Evolutionary conservation across 352 stramenopile genomes (phyloP).

Genomic region (Blastocystis sp.): DNA sequence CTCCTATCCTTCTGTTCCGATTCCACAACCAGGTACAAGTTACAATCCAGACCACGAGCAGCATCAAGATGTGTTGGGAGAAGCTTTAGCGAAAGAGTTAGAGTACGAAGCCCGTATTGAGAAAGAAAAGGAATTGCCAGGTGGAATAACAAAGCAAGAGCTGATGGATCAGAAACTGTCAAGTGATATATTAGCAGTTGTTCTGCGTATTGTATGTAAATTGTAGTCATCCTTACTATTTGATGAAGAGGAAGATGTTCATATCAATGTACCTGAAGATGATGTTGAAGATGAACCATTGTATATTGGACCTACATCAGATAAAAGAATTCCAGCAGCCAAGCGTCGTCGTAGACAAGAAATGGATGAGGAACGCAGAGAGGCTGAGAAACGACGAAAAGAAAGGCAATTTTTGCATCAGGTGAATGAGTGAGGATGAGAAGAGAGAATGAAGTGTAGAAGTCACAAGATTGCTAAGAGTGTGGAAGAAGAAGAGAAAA

Average conservation of each 20-base stretch:
- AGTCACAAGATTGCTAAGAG: not conserved
- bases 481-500: not conserved
- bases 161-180: not conserved
- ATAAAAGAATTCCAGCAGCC: not conserved
- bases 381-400: not conserved
- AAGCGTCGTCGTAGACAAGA: not conserved
- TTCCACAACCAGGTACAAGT: not conserved
- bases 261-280: not conserved
- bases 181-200: not conserved
- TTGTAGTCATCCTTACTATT: not conserved
- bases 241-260: constrained; percentile 14
- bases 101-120: not conserved
- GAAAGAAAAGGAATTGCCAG: not conserved
- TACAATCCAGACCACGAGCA: constrained; percentile 47
- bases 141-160: not conserved
- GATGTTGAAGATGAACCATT: constrained; percentile 1
- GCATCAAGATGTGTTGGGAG: constrained; percentile 14
- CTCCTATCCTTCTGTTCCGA: constrained; percentile 1
- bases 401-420: not conserved
- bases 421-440: not conserved
- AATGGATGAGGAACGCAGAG: not conserved
- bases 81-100: constrained; percentile 5
- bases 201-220: not conserved
- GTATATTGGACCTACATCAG: not conserved
- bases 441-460: not conserved